Conservation (phyloP, 371 early-diverging fungal species). For the Lichtheimia ramosa region DNA sequence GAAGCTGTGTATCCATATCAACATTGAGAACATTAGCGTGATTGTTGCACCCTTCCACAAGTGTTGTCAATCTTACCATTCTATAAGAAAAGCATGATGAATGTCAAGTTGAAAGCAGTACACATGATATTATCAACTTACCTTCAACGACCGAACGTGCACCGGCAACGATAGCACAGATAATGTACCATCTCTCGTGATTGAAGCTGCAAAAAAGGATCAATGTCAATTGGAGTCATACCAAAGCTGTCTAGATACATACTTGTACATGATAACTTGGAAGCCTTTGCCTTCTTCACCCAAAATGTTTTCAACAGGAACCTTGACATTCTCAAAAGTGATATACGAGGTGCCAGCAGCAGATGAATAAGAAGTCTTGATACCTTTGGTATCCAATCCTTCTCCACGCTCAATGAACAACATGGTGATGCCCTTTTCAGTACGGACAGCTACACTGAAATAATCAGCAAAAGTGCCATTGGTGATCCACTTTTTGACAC, state of each 20-base stretch:
- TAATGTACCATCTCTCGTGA: slow-evolving; percentile 81
- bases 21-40: too few species aligned
- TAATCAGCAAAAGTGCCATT: slow-evolving; percentile 47
- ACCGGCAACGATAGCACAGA: slow-evolving; percentile 75
- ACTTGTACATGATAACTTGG: slow-evolving; percentile 68
- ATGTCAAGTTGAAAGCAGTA: background rate
- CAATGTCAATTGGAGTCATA: slow-evolving; percentile 33
- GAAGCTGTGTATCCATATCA: slow-evolving; percentile 25
- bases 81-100: background rate
- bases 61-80: slow-evolving; percentile 3
- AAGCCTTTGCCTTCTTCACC: slow-evolving; percentile 89
- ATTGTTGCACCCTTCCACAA: background rate
- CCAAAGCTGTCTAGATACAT: background rate
- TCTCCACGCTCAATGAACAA: slow-evolving; percentile 60
- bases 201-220: slow-evolving; percentile 62
- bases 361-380: slow-evolving; percentile 63
- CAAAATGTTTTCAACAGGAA: slow-evolving; percentile 81
- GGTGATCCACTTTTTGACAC: slow-evolving; percentile 67
- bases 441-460: slow-evolving; percentile 66
- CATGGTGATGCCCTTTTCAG: slow-evolving; percentile 66
- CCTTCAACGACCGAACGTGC: slow-evolving; percentile 83
- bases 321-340: slow-evolving; percentile 59
- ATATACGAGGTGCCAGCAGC: slow-evolving; percentile 59
- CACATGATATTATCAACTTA: background rate
- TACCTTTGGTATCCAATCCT: slow-evolving; percentile 56